Evolutionary conservation across 306 rosid genomes (phyloP), one percentile per base, ranked within the genome.

Genomic region (Casuarina cunninghamiana): DNA sequence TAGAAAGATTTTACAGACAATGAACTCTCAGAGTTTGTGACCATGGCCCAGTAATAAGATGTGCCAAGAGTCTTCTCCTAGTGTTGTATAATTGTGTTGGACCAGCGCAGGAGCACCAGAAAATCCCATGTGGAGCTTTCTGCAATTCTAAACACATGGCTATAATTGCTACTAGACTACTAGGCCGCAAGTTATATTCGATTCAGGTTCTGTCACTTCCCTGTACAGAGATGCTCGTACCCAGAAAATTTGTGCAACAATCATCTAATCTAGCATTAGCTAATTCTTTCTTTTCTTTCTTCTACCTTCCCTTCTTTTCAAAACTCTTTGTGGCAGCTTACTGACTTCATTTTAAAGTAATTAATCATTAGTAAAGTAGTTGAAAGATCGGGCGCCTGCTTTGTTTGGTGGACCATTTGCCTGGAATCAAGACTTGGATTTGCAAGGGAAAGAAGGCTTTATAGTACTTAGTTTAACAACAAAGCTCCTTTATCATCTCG

Each of bases 241-340:
- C 71, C 77, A 38, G 55, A 62, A 82, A 78, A 87, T 80, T 75
- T 74, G 89, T 80, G 82, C 72, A 71, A 67, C 75, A 66, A 83
- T 83, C 45, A 81, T 69, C 43, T 72, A 78, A 48, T 43, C 38
- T 78, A 69, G 77, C 60, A 67, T 73, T 46, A 38, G 76, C 42
- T 26, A 70, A 17, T 71, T 57, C 71, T 73, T 42, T 77, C 73
- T 38, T 79, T 44, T 32, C 71, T 50, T 66, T 74, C 16, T 15
- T 43, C 74, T 58, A 26, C 32, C 32, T 69, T 4, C 10, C 37
- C n/a, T 16, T 38, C n/a, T 42, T 51, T 32, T 13, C 41, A 66
- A 41, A 37, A 42, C 79, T 84, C 76, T 87, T 85, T 72, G 49
- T 74, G 69, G 80, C 88, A 85, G 83, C 88, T 86, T 86, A 82